These are phyloP conservation scores for Suillus ampliporus DNA, from an alignment of 768 basidiomycete genomes.

Conservation along the genomic window DNA sequence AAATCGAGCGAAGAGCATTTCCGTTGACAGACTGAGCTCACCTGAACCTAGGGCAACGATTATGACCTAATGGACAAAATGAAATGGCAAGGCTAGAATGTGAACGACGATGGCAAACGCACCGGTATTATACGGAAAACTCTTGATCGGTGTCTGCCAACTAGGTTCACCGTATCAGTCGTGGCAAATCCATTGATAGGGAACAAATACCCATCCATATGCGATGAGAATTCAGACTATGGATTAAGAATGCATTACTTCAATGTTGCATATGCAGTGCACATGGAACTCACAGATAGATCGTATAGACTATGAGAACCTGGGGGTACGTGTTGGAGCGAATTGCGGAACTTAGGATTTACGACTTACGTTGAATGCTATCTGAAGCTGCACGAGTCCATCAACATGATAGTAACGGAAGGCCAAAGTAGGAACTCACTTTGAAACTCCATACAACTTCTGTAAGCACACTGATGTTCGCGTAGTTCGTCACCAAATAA, in stretches of 20 bases:
- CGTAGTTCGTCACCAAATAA: conserved; percentile 42
- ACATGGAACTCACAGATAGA: conserved; percentile 3
- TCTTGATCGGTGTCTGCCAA: neutral
- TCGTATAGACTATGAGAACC: neutral
- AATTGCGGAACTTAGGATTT: neutral
- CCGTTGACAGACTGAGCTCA: neutral
- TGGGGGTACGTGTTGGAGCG: neutral
- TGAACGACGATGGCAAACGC: neutral
- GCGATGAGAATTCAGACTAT: conserved; percentile 5
- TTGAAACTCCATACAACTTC: conserved; percentile 33
- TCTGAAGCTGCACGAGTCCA: neutral
- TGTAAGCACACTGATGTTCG: conserved; percentile 31
- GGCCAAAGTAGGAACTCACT: neutral
- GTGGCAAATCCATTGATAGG: neutral
- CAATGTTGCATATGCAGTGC: neutral
- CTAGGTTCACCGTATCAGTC: neutral
- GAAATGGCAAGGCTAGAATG: neutral
- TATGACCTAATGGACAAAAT: neutral
- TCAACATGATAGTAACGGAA: neutral
- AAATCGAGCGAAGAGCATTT: neutral
- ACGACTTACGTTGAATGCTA: neutral
- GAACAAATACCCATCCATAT: conserved; percentile 9
- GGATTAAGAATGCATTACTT: neutral
- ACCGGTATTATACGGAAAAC: conserved; percentile 1
- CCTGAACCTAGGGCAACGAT: neutral